Evolutionary conservation across 2,329 filamentous ascomycete species (phyloP), one percentile per base, ranked within the genome.

Genomic region (Zymoseptoria pseudotritici): DNA sequence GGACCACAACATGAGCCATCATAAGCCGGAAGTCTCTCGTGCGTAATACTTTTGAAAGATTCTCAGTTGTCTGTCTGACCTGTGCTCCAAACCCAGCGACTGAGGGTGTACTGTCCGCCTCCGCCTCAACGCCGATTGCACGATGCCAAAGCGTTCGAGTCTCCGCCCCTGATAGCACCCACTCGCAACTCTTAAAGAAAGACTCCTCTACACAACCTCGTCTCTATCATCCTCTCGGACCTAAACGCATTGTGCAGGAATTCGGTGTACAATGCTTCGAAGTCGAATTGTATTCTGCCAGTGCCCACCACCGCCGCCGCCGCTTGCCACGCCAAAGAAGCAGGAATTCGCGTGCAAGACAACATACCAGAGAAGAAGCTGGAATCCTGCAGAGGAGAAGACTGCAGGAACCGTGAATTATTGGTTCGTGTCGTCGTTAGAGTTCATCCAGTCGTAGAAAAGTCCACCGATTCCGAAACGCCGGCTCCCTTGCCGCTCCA

Each of bases 381-480:
- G 60, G 58, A 53, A 22, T 55, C 50, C 20, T 58, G 58, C 61
- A 53, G 57, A 56, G 49, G 57, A 51, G 52, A 54, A 55, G 54
- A 19, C 36, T 55, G 55, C 55, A 59, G 60, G 59, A 65, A 56
- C 56, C 61, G 59, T 58, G 55, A 58, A 64, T 62, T 63, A 63
- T 61, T 58, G 59, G 20, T 61, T 66, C 64, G 60, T 65, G 60
- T 66, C 63, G 63, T 66, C 64, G 57, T 66, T 56, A 62, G 58
- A 50, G 53, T 60, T 66, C 64, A 58, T 66, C 58, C 59, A 62
- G 57, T 66, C 64, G 62, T 66, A 53, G 58, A 61, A 63, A 58
- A 50, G 49, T 53, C 49, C 55, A 42, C 59, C 63, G 53, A 31
- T 51, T 24, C 55, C 63, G 57, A 61, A 59, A 60, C 54, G 58